phyloP scores from a whole-genome alignment of 2,329 filamentous ascomycete genomes.

The Amphichorda felina region DNA sequence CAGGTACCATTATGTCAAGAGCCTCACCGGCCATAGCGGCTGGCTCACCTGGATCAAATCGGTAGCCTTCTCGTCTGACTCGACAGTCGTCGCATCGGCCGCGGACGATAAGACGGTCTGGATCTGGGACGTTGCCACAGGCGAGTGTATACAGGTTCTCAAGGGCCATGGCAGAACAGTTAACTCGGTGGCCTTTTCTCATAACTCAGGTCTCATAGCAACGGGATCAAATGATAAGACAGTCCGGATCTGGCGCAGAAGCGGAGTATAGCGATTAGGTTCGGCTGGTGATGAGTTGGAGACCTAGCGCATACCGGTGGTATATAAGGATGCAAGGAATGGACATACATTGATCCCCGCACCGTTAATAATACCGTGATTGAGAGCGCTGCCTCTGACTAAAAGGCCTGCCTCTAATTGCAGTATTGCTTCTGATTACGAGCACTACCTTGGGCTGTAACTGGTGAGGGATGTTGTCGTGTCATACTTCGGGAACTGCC shows the following conservation, averaged over 20 bases:
- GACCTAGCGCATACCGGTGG: too few species aligned
- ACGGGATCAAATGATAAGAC: neutral
- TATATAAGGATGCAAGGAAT: too few species aligned
- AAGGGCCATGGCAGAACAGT: neutral
- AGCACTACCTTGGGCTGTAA: too few species aligned
- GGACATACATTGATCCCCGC: too few species aligned
- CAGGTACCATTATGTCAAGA: conserved; percentile 2
- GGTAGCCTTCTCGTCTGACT: conserved; percentile 6
- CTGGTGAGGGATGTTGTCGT: too few species aligned
- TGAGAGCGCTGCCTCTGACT: too few species aligned
- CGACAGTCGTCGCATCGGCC: neutral
- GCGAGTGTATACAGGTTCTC: neutral
- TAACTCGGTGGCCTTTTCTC: neutral
- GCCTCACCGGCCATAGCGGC: conserved; percentile 2
- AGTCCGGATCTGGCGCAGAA: neutral
- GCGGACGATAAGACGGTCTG: neutral
- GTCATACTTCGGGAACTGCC: too few species aligned
- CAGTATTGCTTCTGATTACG: too few species aligned
- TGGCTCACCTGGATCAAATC: conserved; percentile 1
- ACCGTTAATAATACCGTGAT: too few species aligned
- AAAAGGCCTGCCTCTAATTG: too few species aligned
- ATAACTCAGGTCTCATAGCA: neutral
- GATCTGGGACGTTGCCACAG: neutral
- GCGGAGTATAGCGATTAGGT: too few species aligned
- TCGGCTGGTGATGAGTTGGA: too few species aligned